Conservation (phyloP, 164 flowering plant species). For the Taxillus chinensis region DNA sequence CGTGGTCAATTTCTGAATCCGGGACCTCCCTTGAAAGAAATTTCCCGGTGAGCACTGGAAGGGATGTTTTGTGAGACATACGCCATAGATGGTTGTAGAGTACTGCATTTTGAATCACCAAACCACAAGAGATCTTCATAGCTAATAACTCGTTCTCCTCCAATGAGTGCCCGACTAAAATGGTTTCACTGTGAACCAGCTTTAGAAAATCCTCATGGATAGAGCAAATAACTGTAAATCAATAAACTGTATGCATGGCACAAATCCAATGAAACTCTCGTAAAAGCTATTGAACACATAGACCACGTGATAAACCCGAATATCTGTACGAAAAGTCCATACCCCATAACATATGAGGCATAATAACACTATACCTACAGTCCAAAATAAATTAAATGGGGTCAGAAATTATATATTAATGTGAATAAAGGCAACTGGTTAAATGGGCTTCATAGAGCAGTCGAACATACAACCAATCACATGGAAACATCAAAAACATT, state of each 20-base stretch:
- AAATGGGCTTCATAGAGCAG: too few species aligned
- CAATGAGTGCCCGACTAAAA: constrained; percentile 91
- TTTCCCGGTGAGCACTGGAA: constrained; percentile 64
- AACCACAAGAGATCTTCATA: constrained; percentile 59
- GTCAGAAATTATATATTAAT: not conserved
- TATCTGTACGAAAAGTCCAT: constrained; percentile 67
- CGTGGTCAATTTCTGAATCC: constrained; percentile 74
- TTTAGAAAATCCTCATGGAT: constrained; percentile 70
- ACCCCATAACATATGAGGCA: constrained; percentile 83
- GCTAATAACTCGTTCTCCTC: constrained; percentile 90
- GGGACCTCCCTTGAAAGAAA: constrained; percentile 84
- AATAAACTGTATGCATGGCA: constrained; percentile 8
- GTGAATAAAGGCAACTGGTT: not conserved
- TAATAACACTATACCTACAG: constrained; percentile 92
- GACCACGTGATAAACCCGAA: constrained; percentile 49
- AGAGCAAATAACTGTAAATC: constrained; percentile 17
- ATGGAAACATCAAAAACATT: too few species aligned
- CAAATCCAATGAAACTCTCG: not conserved
- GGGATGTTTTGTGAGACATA: constrained; percentile 66
- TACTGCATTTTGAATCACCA: constrained; percentile 86
- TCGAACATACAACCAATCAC: too few species aligned
- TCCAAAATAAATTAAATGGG: not conserved
- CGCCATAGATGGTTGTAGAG: constrained; percentile 75
- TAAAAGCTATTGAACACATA: not conserved
- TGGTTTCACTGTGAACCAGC: constrained; percentile 79